Evolutionary conservation across 2,329 filamentous ascomycete species (phyloP).

Genomic region (Neonectria punicea): DNA sequence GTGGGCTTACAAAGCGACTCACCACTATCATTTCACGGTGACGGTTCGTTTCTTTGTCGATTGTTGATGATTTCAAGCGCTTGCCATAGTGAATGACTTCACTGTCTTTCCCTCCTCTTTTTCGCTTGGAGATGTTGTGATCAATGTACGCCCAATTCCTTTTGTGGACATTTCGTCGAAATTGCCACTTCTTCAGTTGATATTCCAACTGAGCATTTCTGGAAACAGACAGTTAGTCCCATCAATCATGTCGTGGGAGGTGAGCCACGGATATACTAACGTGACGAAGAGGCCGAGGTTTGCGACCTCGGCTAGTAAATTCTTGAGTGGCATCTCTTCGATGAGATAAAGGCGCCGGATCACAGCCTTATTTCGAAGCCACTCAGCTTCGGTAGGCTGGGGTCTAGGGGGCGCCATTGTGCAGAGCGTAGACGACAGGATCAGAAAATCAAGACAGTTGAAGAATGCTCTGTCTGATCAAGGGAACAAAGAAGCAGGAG

Average conservation of each 20-base stretch:
- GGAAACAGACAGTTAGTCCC: neutral
- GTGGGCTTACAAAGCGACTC: neutral
- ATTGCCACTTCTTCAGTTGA: constrained; percentile 4
- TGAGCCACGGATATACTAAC: neutral
- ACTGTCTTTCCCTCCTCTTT: constrained; percentile 1
- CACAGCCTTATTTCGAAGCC: constrained; percentile 4
- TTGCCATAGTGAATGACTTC: constrained; percentile 12
- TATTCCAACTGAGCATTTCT: constrained; percentile 7
- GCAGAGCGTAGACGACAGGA: neutral
- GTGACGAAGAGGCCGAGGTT: neutral
- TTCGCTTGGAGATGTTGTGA: constrained; percentile 6
- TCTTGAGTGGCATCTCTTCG: neutral
- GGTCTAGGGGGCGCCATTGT: neutral
- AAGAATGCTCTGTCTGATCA: neutral
- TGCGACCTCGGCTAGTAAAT: neutral
- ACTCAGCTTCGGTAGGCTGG: neutral
- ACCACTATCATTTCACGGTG: neutral
- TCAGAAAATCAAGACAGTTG: too few relatives aligned
- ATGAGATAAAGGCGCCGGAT: constrained; percentile 2
- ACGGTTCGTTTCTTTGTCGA: constrained; percentile 3
- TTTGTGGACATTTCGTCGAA: constrained; percentile 3
- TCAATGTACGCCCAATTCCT: neutral
- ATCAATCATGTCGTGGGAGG: neutral
- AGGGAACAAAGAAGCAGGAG: neutral
- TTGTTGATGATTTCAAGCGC: constrained; percentile 1